Evolutionary conservation across 1,139 yeast species (phyloP), one percentile per base, ranked within the genome.

Genomic region (Taiozyma sp.): DNA sequence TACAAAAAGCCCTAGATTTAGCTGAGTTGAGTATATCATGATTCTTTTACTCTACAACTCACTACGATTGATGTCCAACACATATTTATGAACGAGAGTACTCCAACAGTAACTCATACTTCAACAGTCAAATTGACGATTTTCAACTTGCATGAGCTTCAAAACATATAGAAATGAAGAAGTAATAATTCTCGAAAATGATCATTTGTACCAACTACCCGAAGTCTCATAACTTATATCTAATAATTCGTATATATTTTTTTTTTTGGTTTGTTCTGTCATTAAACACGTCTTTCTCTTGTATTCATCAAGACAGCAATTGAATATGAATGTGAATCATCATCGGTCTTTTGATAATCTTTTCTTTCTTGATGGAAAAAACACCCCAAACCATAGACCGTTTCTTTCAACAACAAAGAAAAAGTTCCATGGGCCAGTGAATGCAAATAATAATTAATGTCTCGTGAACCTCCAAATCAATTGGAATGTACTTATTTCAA

Each of bases 1-100:
- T 86, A 56, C 68, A 73, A 51, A 70, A 69, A 32, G 84, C 88
- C 22, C 70, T 85, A 55, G 76, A 77, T 35, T 56, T 65, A 6
- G 81, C 85, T 10, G 48, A 48, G 19, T 46, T 50, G 37, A 43
- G 32, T 34, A 7, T 37, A 42, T 28, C 28, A 30, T 22, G 16
- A 28, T n/a, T 11, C 3, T 14, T 44, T 35, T 14, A 40, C 24
- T 21, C 24, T 7, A n/a, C 10, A 34, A 37, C 13, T 11, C 14
- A 37, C 41, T 21, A 37, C 14, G 41, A 37, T 37, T 37, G 14
- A 37, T 37, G 41, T 37, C 41, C 41, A 37, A 37, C 41, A 37
- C 41, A 37, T 37, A 10, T 37, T 19, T 37, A 37, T 19, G 41
- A 37, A 37, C 14, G 41, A 37, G 41, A 37, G 41, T 37, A 28